Conservation (phyloP, 164 flowering plant species). For the Vitis labrusca region DNA sequence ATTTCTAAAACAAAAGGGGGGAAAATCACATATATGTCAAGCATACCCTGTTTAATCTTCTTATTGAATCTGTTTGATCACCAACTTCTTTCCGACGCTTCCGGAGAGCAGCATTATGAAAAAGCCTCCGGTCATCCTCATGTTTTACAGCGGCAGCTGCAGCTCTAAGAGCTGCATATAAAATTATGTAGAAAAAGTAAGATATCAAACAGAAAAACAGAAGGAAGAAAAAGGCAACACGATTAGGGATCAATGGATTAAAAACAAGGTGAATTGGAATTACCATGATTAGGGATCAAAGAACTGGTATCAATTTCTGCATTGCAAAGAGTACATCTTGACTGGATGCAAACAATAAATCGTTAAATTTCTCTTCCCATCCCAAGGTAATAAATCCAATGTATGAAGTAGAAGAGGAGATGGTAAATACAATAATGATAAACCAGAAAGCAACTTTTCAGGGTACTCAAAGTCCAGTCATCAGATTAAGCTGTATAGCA, state of each 20-base stretch:
- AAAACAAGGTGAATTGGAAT: background rate
- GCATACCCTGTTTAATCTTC: slow-evolving; percentile 63
- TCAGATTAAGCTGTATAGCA: too few species aligned
- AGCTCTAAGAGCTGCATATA: slow-evolving; percentile 78
- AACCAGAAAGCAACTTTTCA: background rate
- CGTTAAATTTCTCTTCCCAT: slow-evolving; percentile 17
- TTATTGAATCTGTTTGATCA: slow-evolving; percentile 51
- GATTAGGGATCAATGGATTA: background rate
- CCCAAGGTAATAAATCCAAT: slow-evolving; percentile 6
- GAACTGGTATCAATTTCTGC: slow-evolving; percentile 66
- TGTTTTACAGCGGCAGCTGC: slow-evolving; percentile 89
- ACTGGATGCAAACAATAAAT: slow-evolving; percentile 47
- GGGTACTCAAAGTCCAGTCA: too few species aligned
- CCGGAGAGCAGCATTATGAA: slow-evolving; percentile 80
- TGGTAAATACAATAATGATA: background rate
- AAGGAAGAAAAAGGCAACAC: background rate
- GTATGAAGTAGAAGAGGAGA: background rate
- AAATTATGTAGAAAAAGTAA: background rate
- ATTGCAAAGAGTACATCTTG: slow-evolving; percentile 81
- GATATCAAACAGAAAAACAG: background rate
- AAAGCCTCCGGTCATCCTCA: slow-evolving; percentile 85
- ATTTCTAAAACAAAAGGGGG: too few species aligned
- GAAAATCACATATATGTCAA: background rate
- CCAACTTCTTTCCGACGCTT: slow-evolving; percentile 83
- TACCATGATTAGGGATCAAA: slow-evolving; percentile 84